Conservation (phyloP, 768 basidiomycete genomes). For the Russula abietina region DNA sequence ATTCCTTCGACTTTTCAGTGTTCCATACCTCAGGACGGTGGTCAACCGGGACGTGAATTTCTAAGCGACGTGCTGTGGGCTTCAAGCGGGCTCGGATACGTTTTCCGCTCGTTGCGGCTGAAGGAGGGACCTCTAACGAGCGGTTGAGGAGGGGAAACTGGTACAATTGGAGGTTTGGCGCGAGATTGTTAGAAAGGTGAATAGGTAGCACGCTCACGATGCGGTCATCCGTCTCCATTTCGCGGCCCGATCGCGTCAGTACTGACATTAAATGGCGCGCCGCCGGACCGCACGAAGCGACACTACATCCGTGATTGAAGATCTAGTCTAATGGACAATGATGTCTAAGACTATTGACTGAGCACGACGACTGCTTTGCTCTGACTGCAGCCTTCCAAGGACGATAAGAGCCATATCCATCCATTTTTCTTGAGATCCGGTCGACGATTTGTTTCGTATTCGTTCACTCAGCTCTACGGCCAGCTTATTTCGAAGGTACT, state of each 20-base stretch:
- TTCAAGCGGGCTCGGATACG: slow-evolving; percentile 70
- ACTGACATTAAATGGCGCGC: background rate
- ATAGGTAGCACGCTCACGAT: slow-evolving; percentile 65
- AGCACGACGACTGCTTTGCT: slow-evolving; percentile 1
- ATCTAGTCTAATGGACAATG: slow-evolving; percentile 10
- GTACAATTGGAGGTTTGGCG: slow-evolving; percentile 65
- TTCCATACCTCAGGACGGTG: slow-evolving; percentile 78
- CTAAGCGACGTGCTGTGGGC: slow-evolving; percentile 52
- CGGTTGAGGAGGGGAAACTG: slow-evolving; percentile 75
- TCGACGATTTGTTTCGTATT: slow-evolving; percentile 57
- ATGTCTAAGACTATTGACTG: slow-evolving; percentile 14
- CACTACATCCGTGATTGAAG: too few relatives aligned
- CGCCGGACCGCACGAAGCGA: background rate
- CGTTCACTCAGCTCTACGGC: slow-evolving; percentile 53
- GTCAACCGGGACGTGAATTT: slow-evolving; percentile 80
- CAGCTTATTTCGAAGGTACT: slow-evolving; percentile 65
- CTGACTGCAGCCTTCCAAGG: slow-evolving; percentile 45
- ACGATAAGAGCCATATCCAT: slow-evolving; percentile 61
- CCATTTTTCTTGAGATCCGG: slow-evolving; percentile 60
- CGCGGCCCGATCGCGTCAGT: background rate
- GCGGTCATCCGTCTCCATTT: slow-evolving; percentile 45
- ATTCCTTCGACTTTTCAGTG: slow-evolving; percentile 55
- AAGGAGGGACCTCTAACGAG: slow-evolving; percentile 71
- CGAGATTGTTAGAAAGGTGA: slow-evolving; percentile 56
- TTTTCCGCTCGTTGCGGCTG: slow-evolving; percentile 66